Conservation (phyloP, 345 rosid genomes). For the Leavenworthia alabamica region DNA sequence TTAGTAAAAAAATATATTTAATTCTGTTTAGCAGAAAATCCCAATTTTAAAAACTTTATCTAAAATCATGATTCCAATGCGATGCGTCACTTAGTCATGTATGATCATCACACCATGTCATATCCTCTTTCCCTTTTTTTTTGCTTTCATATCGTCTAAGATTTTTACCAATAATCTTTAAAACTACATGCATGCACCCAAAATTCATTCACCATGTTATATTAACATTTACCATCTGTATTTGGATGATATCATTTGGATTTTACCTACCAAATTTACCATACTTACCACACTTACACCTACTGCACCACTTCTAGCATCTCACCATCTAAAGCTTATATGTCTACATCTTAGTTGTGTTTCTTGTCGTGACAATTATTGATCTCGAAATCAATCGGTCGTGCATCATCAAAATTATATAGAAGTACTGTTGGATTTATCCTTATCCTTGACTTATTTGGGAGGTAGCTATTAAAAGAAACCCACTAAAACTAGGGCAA, state of each 20-base stretch:
- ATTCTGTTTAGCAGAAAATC: no score
- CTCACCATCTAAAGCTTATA: constrained; percentile 6
- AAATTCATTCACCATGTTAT: neutral
- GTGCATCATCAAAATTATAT: constrained; percentile 16
- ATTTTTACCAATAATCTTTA: neutral
- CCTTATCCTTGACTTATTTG: constrained; percentile 24
- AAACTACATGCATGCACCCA: constrained; percentile 11
- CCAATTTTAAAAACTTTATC: neutral
- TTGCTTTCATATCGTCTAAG: neutral
- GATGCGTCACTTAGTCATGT: constrained; percentile 23
- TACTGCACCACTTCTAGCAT: constrained; percentile 19
- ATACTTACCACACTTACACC: constrained; percentile 5
- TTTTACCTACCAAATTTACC: neutral
- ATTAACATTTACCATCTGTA: neutral
- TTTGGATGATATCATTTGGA: neutral
- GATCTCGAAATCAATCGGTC: constrained; percentile 12
- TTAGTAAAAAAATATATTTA: no score
- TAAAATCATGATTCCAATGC: constrained; percentile 20
- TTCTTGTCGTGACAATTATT: constrained; percentile 30
- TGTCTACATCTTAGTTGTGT: constrained; percentile 19
- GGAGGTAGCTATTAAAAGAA: constrained; percentile 18
- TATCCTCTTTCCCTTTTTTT: neutral
- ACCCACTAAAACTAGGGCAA: constrained; percentile 25
- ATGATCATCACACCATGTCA: constrained; percentile 17
- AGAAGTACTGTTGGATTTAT: constrained; percentile 23